Percentiles rank a stretch among this genome's conserved stretches.
phyloP scores from a whole-genome alignment of 176 grass and related monocot species.

The Elaeis guineensis region DNA sequence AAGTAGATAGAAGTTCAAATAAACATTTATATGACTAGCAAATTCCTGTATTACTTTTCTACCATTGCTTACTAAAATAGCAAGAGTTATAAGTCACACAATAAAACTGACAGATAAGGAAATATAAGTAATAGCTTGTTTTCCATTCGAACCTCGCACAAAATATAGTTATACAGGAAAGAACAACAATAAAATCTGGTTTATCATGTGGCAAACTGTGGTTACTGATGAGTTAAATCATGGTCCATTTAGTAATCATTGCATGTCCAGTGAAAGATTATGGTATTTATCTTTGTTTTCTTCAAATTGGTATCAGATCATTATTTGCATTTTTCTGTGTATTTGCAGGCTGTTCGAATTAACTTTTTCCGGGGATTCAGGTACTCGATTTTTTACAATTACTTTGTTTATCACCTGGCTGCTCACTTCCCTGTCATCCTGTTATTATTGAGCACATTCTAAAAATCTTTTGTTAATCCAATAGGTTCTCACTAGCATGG shows the following conservation, averaged over 20 bases:
- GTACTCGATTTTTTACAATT: background rate
- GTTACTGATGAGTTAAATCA: too few relatives aligned
- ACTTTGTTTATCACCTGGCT: background rate
- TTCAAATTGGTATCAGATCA: background rate
- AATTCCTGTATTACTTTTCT: too few relatives aligned
- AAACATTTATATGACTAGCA: too few relatives aligned
- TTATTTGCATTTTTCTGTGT: background rate
- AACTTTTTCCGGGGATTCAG: constrained; percentile 87
- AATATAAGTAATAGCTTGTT: too few relatives aligned
- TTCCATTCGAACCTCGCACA: too few relatives aligned
- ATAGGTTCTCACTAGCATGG: constrained; percentile 84
- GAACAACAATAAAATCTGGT: background rate
- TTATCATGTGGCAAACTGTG: too few relatives aligned
- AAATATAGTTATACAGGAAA: background rate
- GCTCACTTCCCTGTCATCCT: background rate
- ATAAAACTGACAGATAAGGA: too few relatives aligned
- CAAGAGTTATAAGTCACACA: too few relatives aligned
- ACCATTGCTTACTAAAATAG: too few relatives aligned
- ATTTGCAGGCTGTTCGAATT: constrained; percentile 53
- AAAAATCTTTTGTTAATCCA: background rate
- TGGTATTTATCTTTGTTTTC: too few relatives aligned
- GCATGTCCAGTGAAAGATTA: too few relatives aligned
- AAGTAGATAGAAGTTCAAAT: background rate
- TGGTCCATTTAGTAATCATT: too few relatives aligned
- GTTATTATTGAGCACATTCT: background rate